Base-by-base conservation (phyloP, 1,284 basidiomycete species). In the Tremellales sp. region DNA sequence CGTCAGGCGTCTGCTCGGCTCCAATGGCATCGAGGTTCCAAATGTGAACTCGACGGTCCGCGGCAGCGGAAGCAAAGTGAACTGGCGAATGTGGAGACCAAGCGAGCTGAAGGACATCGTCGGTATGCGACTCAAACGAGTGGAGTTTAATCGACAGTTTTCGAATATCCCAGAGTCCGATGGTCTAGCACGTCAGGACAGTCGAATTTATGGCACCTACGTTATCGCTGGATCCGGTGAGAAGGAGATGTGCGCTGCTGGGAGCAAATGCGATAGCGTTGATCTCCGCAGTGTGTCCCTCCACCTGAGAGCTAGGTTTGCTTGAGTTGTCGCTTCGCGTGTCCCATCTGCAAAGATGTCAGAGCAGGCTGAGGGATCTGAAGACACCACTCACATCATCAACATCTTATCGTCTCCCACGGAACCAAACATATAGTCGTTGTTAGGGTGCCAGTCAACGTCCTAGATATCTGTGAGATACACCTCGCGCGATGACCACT, bases 381-480 rank as follows among this genome's bases (percentile, higher is more conserved):
- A 22, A 37, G 10, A 4, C 21, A 14, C 57, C 64, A 63, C 82
- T 57, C 64, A 95, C 90, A 97, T 78, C 76, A 97, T 83, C 54
- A 99, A 79, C 78, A 87, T 83, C 64, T 86, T 87, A 71, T 99
- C 94, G 61, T 99, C 94, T 26, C 93, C 91, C n/a, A 97, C 94
- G 55, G 91, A 95, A 3, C 86, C 93, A 63, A 98, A 93, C 39
- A 93, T 76, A 58, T 85, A 83, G 48, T 92, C 89, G 66, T 87
- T 78, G 18, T 80, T 81, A 10, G 84, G 76, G 73, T 95, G 87
- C 94, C 94, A 98, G 56, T 95, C 92, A 2, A 98, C 93, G 66
- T 98, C 95, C 88, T 95, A 53, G 12, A 21, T n/a, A 2, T n/a
- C 32, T 27, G 47, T 58, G 42, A 64, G 58, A n/a, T n/a, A 31